phyloP scores from a whole-genome alignment of 1,284 basidiomycete genomes.

The Phlebopus sp. region DNA sequence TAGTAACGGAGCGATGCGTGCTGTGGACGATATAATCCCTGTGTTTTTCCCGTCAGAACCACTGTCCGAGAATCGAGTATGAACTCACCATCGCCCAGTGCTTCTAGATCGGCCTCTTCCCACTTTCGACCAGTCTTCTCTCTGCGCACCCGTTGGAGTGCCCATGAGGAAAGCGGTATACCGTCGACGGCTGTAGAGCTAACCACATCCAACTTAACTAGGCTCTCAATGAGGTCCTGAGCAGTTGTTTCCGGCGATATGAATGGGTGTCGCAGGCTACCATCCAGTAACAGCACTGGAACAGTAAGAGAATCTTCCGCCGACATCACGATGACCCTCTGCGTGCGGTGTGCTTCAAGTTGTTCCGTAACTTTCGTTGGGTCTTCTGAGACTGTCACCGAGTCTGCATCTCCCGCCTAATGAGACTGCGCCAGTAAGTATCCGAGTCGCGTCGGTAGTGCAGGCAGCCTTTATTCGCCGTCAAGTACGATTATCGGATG shows the following conservation, averaged over 20 bases:
- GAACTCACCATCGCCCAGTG: constrained; percentile 59
- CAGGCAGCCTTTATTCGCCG: too few species aligned
- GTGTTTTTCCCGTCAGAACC: constrained; percentile 1
- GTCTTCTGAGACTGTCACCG: too few species aligned
- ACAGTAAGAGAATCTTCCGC: constrained; percentile 45
- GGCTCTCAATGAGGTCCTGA: constrained; percentile 54
- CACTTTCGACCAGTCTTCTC: constrained; percentile 60
- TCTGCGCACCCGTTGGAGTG: constrained; percentile 57
- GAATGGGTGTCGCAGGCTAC: constrained; percentile 61
- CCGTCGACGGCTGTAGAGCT: constrained; percentile 55
- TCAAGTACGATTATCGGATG: too few species aligned
- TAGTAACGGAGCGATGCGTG: constrained; percentile 52
- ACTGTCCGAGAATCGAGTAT: neutral
- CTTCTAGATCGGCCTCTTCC: constrained; percentile 67
- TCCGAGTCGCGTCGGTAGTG: too few species aligned
- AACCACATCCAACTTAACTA: constrained; percentile 48
- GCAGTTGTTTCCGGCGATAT: constrained; percentile 50
- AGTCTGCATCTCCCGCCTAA: too few species aligned
- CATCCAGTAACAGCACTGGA: constrained; percentile 56
- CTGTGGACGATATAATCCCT: constrained; percentile 53
- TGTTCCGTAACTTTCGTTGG: neutral
- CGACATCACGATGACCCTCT: constrained; percentile 23
- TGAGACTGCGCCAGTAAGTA: too few species aligned
- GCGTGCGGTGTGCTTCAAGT: neutral
- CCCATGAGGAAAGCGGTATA: constrained; percentile 59